Base-by-base conservation (phyloP, 148 eudicot genomes). In the Rhododendron ovatum region DNA sequence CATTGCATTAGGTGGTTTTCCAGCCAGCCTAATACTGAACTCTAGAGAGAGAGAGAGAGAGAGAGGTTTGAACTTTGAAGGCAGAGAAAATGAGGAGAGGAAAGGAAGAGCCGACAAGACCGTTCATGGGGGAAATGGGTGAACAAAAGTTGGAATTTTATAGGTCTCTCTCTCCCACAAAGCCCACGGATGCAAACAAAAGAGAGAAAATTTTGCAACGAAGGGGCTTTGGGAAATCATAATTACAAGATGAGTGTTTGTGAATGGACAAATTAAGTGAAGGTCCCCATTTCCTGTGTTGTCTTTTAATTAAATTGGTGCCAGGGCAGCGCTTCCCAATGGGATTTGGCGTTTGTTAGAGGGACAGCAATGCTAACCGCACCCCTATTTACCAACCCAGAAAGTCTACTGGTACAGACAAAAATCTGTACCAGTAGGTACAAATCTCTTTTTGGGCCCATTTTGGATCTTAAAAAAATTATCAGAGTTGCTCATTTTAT, bases 281-380 rank as follows among this genome's bases (percentile, higher is more conserved):
- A 61, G 89, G 87, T 80, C 89, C 87, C 79, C 26, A 9, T 67
- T 17, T 73, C 41, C 47, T 59, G 85, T 82, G 83, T 89, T 78
- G 63, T 86, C 69, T 43, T 53, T 43, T 53, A 69, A 18, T 69
- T 28, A 3, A 8, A 67, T 65, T 78, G 59, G 26, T 88, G 91
- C 88, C 92, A 88, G 87, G 67, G 78, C 87, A 89, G 86, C 86
- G 85, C 78, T 89, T 88, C 89, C 89, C 91, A 78, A 89, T 85
- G 90, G 85, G 11, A 59, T 89, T 91, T 90, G 92, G 91, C 92
- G 84, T 89, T 86, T 81, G 24, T 35, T 24, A 8, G 47, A 81
- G 63, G 10, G 83, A 81, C 69, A 81, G 83, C 83, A 53, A 81
- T 55, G 83, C 83, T 81, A 53, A 20, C 2, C 28, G 24, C 43